These are phyloP conservation scores for Gossypium davidsonii DNA, from an alignment of 441 rosid species.

Conservation along the genomic window DNA sequence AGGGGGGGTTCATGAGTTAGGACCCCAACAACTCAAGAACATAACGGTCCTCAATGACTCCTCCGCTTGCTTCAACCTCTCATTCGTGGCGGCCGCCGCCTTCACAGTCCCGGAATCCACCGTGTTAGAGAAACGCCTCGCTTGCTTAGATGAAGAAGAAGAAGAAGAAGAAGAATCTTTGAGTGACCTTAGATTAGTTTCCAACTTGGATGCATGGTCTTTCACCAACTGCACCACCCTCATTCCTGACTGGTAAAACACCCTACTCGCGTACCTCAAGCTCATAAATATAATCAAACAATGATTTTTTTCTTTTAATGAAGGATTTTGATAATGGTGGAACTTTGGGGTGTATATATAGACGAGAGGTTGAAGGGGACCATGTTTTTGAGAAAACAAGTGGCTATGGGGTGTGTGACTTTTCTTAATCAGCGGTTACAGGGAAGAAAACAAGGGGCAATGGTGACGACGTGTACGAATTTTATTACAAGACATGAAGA, in stretches of 20 bases:
- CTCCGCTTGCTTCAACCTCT: constrained; percentile 50
- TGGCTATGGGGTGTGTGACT: constrained; percentile 2
- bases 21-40: constrained; percentile 84
- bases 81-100: constrained; percentile 30
- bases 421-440: background rate
- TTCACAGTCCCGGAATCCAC: constrained; percentile 30
- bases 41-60: constrained; percentile 68
- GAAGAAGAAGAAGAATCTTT: constrained; percentile 35
- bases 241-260: constrained; percentile 28
- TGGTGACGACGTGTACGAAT: constrained; percentile 12
- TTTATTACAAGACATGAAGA: background rate
- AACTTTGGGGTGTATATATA: background rate
- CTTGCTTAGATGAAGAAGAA: constrained; percentile 38
- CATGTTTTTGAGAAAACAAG: constrained; percentile 6
- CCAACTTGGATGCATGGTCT: constrained; percentile 45
- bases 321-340: background rate
- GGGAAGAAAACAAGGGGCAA: background rate
- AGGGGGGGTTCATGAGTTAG: constrained; percentile 17
- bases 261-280: constrained; percentile 32
- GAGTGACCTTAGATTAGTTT: constrained; percentile 35
- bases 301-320: background rate
- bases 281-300: constrained; percentile 8
- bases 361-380: background rate
- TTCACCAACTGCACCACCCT: constrained; percentile 38
- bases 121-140: constrained; percentile 36